Evolutionary conservation across 176 grass and related monocot species (phyloP), one percentile per base, ranked within the genome.

Genomic region (Hyparrhenia diplandra): DNA sequence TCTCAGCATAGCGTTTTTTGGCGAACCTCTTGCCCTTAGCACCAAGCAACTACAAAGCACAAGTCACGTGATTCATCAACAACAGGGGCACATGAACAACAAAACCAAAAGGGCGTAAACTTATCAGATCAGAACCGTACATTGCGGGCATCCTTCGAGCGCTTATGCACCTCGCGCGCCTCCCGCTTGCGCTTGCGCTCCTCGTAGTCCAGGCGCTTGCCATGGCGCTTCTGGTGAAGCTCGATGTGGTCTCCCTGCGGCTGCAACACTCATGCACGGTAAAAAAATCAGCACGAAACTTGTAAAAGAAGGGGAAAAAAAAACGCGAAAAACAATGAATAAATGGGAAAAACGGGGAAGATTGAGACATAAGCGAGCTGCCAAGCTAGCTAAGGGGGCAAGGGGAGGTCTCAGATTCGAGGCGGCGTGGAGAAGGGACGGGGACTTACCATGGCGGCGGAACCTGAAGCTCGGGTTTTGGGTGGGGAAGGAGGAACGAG

Each of bases 201-300:
- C 66, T 94, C 91, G 80, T 85, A 76, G 66, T 94, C 94, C 67
- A 74, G 66, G 24, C 92, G 92, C 54, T 75, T 59, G 21, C 92
- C 87, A 94, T 97, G 80, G 83, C 94, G 94, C 89, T 94, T 97
- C 92, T 89, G 80, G 77, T 86, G 83, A 39, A 94, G 94, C n/a
- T 94, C 91, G 18, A 94, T 97, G 12, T 97, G 68, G 78, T 97
- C 94, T 69, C 89, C 94, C 91, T 97, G 90, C 54, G 94, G 91
- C 92, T 94, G 90, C 81, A 85, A 41, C 61, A 59, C 32, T 77
- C 79, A 64, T 52, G 64, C 78, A 55, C 30, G 73, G 78, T 20
- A 4, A 1, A 12, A 21, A 64, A 63, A 82, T 61, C 79, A 82
- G 64, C 64, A 31, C 64, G 10, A 3, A 20, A 6, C 61, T 18